Evolutionary conservation across 768 basidiomycete genomes (phyloP).

Genomic region (Suillus occidentalis): DNA sequence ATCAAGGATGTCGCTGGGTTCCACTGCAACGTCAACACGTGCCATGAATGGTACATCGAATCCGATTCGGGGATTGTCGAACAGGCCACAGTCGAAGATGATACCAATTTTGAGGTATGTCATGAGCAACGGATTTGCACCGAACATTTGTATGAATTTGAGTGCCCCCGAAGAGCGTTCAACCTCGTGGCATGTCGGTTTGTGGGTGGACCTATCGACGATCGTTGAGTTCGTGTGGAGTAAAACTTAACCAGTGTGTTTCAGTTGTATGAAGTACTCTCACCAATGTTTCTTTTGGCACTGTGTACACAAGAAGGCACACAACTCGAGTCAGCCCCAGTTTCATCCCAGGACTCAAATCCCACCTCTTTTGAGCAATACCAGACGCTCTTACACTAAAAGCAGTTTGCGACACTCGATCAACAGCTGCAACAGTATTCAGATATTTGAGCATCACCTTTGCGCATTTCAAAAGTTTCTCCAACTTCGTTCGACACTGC

Average conservation of each 20-base stretch:
- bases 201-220: constrained; percentile 15
- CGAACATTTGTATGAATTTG: constrained; percentile 15
- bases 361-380: constrained; percentile 18
- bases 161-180: constrained; percentile 17
- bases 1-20: constrained; percentile 8
- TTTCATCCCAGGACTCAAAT: not conserved
- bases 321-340: not conserved
- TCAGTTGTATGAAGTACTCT: not conserved
- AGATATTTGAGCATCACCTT: not conserved
- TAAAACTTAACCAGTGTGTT: not conserved
- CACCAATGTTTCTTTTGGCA: constrained; percentile 22
- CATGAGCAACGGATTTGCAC: constrained; percentile 9
- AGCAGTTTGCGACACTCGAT: not conserved
- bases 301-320: not conserved
- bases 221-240: not conserved
- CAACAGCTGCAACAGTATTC: not conserved
- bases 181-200: constrained; percentile 8
- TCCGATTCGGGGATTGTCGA: constrained; percentile 11
- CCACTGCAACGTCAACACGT: constrained; percentile 16
- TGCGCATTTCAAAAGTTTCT: constrained; percentile 14
- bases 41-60: constrained; percentile 18
- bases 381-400: constrained; percentile 21
- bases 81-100: constrained; percentile 13
- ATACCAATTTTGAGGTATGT: constrained; percentile 13
- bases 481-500: constrained; percentile 12